phyloP scores from a whole-genome alignment of 805 yeast species.

The Nakazawaea populi region DNA sequence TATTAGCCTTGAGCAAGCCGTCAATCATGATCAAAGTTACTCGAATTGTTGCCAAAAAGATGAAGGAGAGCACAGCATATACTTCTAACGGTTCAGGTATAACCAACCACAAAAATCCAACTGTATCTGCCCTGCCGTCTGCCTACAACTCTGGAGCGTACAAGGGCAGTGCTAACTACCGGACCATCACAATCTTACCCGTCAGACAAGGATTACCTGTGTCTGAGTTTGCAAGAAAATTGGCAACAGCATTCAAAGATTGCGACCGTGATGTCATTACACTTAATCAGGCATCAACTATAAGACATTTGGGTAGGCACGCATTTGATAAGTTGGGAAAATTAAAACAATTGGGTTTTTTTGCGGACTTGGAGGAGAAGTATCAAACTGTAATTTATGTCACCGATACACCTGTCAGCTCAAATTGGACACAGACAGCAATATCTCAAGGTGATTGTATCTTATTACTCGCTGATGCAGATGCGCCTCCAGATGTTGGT shows the following conservation, averaged over 20 bases:
- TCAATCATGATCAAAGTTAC: conserved; percentile 87
- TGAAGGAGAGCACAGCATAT: conserved; percentile 15
- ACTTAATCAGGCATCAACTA: conserved; percentile 76
- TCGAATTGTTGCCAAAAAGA: conserved; percentile 69
- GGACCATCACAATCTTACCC: conserved; percentile 84
- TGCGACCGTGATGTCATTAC: conserved; percentile 72
- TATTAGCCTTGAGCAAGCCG: conserved; percentile 78
- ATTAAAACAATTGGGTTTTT: conserved; percentile 80
- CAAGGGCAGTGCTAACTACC: conserved; percentile 45
- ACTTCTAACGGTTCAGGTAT: conserved; percentile 4
- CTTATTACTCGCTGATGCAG: conserved; percentile 81
- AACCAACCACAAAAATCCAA: conserved; percentile 11
- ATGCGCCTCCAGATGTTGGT: conserved; percentile 65
- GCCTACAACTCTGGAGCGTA: conserved; percentile 2
- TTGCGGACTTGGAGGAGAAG: conserved; percentile 85
- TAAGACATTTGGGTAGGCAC: conserved; percentile 79
- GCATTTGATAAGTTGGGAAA: conserved; percentile 89
- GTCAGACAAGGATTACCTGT: conserved; percentile 80
- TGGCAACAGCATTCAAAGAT: conserved; percentile 64
- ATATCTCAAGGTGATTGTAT: conserved; percentile 94
- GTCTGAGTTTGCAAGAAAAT: conserved; percentile 69
- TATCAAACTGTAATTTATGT: conserved; percentile 86
- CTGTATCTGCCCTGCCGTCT: conserved; percentile 24
- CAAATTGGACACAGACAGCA: conserved; percentile 90
- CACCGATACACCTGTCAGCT: conserved; percentile 76